Evolutionary conservation across 805 yeast species (phyloP).

Genomic region (Candida ulmi): DNA sequence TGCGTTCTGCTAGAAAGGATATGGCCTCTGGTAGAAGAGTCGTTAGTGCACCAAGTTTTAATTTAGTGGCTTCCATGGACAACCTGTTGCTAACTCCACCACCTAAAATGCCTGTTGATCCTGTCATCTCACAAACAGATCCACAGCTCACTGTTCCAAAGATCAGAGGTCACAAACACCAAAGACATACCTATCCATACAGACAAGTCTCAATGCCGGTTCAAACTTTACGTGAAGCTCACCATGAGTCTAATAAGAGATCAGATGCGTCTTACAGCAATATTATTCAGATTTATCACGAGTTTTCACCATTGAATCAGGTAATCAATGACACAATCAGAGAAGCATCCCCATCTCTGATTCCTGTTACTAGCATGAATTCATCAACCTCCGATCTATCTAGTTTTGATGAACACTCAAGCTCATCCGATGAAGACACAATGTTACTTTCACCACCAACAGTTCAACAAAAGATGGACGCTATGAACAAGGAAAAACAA

Average conservation of each 20-base stretch:
- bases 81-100: neutral
- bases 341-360: neutral
- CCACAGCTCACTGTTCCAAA: constrained; percentile 1
- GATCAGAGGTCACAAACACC: neutral
- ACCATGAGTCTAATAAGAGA: neutral
- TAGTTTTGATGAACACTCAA: neutral
- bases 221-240: neutral
- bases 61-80: constrained; percentile 7
- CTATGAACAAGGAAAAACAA: no score
- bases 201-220: constrained; percentile 11
- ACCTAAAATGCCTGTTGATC: neutral
- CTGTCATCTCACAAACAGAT: neutral
- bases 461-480: neutral
- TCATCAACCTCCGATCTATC: no score
- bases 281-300: constrained; percentile 13
- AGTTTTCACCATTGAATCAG: constrained; percentile 7
- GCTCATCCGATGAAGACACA: no score
- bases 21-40: constrained; percentile 9
- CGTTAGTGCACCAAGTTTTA: constrained; percentile 17
- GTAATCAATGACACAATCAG: no score
- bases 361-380: neutral
- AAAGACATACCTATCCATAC: neutral
- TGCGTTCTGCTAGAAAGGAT: constrained; percentile 7
- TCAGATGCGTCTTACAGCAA: neutral
- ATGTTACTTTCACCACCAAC: no score